Base-by-base conservation (phyloP, 1,139 yeast species). In the Pichia sp. region DNA sequence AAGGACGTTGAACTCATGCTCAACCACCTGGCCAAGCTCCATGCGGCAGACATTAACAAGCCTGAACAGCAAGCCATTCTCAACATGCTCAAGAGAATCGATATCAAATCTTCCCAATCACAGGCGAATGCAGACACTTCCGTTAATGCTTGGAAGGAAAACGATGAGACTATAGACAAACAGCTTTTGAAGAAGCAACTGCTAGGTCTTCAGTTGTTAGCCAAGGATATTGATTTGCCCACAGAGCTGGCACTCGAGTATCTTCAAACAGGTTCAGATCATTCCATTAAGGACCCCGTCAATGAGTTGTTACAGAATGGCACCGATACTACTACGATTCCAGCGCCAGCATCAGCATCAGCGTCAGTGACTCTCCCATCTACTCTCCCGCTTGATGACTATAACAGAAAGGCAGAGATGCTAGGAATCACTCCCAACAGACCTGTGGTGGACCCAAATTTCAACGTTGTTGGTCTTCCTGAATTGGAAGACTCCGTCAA, bases 201-300 rank as follows among this genome's bases (percentile, higher is more conserved):
- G 20, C 64, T 77, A 21, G 85, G 93, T 0, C 73, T 85, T 47
- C 87, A 87, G 55, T 57, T 87, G 23, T 63, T 91, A 35, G 72
- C 94, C 2, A 80, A 74, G 46, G 94, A 87, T 55, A 53, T 85
- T 46, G 93, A 84, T 51, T 58, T 93, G 33, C 94, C 96, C 6
- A 48, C 36, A 35, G 52, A 35, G 52, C 53, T 46, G 31, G 67
- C 42, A 52, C 50, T 49, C 10, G 41, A 41, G 12, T 45, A 44
- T 27, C 34, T 44, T 10, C 42, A 48, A 17, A 26, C 39, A 12
- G 26, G 33, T 23, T 22, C 33, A 4, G 24, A 28, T 6, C 13
- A 18, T 3, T 26, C 36, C 3, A 15, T 28, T 14, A 22, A 27
- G 15, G n/a, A n/a, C n/a, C n/a, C n/a, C n/a, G n/a, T n/a, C n/a